Evolutionary conservation across 1,284 basidiomycete species (phyloP).

Genomic region (Inonotus obliquus): DNA sequence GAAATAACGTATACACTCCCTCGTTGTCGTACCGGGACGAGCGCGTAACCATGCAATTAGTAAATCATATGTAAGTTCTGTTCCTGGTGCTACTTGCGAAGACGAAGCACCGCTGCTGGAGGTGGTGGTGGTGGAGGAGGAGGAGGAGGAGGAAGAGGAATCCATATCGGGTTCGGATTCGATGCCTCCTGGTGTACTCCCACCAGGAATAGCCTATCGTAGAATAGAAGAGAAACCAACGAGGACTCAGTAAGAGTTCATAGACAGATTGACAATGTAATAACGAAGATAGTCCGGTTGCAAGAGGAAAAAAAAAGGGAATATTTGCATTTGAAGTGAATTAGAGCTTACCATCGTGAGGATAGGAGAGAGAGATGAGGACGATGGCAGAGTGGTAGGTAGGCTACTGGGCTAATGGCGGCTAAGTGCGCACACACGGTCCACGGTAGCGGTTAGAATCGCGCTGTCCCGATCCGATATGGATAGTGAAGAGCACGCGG

Average conservation of each 20-base stretch:
- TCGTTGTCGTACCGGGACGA: conserved; percentile 58
- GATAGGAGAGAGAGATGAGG: neutral
- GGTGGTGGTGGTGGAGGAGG: too few relatives aligned
- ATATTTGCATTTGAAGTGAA: neutral
- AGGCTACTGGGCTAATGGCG: too few relatives aligned
- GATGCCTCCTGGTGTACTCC: neutral
- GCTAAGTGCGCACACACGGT: neutral
- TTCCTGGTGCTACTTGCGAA: conserved; percentile 27
- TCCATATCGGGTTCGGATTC: neutral
- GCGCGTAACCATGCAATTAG: conserved; percentile 69
- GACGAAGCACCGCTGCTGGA: too few relatives aligned
- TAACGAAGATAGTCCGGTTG: neutral
- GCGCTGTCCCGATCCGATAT: conserved; percentile 8
- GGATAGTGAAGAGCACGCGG: neutral
- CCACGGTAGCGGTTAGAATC: neutral
- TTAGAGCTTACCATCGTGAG: neutral
- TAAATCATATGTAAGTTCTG: conserved; percentile 55
- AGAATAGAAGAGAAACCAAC: neutral
- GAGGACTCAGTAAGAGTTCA: neutral
- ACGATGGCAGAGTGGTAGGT: neutral
- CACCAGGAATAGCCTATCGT: too few relatives aligned
- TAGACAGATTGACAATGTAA: neutral
- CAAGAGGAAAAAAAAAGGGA: neutral
- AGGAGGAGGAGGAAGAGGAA: conserved; percentile 13
- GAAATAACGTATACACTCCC: conserved; percentile 75